Conservation (phyloP, 495 filamentous ascomycete species). For the Xylaria longipes region DNA sequence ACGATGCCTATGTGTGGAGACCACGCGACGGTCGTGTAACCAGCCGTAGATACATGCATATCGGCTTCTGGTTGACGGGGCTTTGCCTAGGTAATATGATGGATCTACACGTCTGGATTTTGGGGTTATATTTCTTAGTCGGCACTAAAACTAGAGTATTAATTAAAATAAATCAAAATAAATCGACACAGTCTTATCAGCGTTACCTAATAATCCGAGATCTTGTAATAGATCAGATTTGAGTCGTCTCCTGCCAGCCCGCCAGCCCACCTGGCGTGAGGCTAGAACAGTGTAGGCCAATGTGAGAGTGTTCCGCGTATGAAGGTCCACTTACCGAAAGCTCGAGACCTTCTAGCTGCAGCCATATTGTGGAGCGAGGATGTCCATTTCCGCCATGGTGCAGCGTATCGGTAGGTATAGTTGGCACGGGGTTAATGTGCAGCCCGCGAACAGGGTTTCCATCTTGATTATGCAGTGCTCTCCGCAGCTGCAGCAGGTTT, state of each 20-base stretch:
- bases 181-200: background rate
- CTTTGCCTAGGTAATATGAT: conserved; percentile 2
- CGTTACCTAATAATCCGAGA: background rate
- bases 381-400: conserved; percentile 8
- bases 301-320: conserved; percentile 2
- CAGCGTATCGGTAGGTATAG: conserved; percentile 1
- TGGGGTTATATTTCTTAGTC: conserved; percentile 4
- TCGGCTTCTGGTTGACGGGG: conserved; percentile 17
- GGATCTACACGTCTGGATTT: background rate
- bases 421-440: conserved; percentile 9
- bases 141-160: conserved; percentile 5
- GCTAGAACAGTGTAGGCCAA: conserved; percentile 15
- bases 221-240: background rate
- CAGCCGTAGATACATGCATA: conserved; percentile 25
- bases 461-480: conserved; percentile 19
- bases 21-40: conserved; percentile 22
- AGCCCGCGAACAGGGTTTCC: conserved; percentile 19
- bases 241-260: background rate
- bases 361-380: conserved; percentile 1
- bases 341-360: conserved; percentile 17
- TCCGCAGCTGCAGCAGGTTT: conserved; percentile 11
- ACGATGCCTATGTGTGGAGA: background rate
- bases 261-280: conserved; percentile 15
- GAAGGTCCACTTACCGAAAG: conserved; percentile 17
- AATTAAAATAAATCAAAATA: conserved; percentile 6